phyloP scores from a whole-genome alignment of 2,329 filamentous ascomycete species.

The Alternaria incomplexa region DNA sequence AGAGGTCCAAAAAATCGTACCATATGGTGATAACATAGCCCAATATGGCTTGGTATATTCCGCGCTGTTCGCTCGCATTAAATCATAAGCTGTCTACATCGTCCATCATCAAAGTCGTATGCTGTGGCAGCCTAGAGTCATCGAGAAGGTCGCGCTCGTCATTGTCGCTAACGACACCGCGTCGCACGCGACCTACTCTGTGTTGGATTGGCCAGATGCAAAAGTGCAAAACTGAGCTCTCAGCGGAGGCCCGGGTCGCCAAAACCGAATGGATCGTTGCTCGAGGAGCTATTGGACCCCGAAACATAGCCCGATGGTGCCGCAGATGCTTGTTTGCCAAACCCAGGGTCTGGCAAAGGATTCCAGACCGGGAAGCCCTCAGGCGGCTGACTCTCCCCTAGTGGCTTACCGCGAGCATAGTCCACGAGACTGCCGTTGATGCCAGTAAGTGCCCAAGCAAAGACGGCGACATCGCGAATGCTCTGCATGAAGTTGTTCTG shows the following conservation, averaged over 20 bases:
- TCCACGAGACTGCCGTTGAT: conserved; percentile 77
- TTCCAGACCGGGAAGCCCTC: conserved; percentile 67
- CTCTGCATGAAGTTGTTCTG: conserved; percentile 73
- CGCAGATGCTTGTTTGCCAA: conserved; percentile 29
- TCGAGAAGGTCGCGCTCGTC: background rate
- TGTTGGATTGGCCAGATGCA: background rate
- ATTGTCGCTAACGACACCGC: background rate
- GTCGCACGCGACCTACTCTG: background rate
- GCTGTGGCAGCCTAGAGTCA: background rate
- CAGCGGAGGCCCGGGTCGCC: conserved; percentile 45
- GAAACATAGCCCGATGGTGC: conserved; percentile 45
- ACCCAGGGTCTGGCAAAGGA: conserved; percentile 26
- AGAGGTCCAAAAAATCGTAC: conserved; percentile 22
- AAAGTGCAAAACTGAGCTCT: conserved; percentile 2
- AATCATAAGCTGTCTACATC: conserved; percentile 9
- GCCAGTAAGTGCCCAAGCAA: conserved; percentile 81
- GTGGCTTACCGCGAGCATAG: conserved; percentile 67
- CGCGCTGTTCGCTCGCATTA: conserved; percentile 9
- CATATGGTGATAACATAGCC: conserved; percentile 19
- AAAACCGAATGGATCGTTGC: conserved; percentile 43
- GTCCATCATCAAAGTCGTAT: conserved; percentile 10
- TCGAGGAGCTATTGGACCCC: conserved; percentile 39
- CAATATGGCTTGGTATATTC: conserved; percentile 21
- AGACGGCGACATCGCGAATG: conserved; percentile 85
- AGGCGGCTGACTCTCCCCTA: conserved; percentile 67